Base-by-base conservation (phyloP, 345 rosid species). In the Populus pruinosa region DNA sequence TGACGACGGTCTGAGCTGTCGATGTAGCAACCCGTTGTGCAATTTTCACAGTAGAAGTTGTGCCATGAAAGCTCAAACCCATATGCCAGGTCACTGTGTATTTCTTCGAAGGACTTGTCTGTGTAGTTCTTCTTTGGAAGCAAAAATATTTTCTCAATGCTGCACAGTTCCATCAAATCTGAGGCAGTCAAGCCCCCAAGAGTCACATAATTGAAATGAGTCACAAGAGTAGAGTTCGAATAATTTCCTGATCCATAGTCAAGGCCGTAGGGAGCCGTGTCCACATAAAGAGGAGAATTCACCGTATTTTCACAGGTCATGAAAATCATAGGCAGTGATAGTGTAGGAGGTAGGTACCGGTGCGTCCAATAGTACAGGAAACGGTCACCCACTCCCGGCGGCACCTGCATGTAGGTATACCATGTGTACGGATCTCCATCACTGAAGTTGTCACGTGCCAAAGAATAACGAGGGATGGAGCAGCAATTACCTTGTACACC, bases 401-500 rank as follows among this genome's bases (percentile, higher is more conserved):
- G 33, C 33, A 31, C 4, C 33, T 2, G 4, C 33, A 2, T 31
- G 33, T 31, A 31, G 0, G 2, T 31, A 31, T 8, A 14, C 63
- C 8, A n/a, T 14, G 1, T 31, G 27, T 68, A 73, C 3, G 78
- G 82, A 59, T 78, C 77, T 9, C 18, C 14, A 18, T 1, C 2
- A 8, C 59, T 43, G 69, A 74, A 79, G 44, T 79, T 69, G 4
- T 49, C 33, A 1, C 8, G 25, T 17, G 47, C 25, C 20, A 69
- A 11, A 43, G 77, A 73, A 68, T 18, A 56, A 2, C 43, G 38
- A 17, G 82, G 82, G 23, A 67, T 11, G 35, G 82, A 73, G 31
- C 78, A 79, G 64, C 82, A 74, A 25, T 69, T 63, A 20, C 35
- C 16, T 8, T 67, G 11, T 2, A 79, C 74, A n/a, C 70, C 63